Base-by-base conservation (phyloP, 306 rosid species). In the Dryas drummondii region DNA sequence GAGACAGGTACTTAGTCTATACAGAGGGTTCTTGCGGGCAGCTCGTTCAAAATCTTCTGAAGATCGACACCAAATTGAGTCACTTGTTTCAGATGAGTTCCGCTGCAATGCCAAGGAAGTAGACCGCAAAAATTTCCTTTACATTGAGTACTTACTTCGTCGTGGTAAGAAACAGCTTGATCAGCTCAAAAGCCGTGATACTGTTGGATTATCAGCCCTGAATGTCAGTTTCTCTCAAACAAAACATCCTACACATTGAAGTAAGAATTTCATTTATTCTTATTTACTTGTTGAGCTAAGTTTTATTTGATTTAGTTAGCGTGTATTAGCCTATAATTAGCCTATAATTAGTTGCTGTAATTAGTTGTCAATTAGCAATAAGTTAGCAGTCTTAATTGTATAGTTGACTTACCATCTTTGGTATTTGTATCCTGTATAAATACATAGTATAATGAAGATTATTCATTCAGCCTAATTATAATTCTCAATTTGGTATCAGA, bases 111-210 rank as follows among this genome's bases (percentile, higher is more conserved):
- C 94, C 13, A 69, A 83, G 54, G 72, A 84, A 53, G 88, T 91
- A 16, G 98, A 94, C 73, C 87, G 84, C 27, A 91, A 90, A 75
- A 87, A 85, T 41, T 94, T 88, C 79, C 69, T 88, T 40, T 87
- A 90, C 89, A 86, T 94, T n/a, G 98, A 90, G 70, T 91, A 91
- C 84, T 85, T 93, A 66, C 85, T 94, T 64, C 88, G 94, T 2
- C 90, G 87, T 11, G 93, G 94, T 40, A 76, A 78, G 81, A 94
- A 88, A 80, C 98, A 91, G 66, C 96, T 94, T 56, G 89, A 90
- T 77, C 98, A 90, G 85, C 90, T 94, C n/a, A 77, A 62, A 41
- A 84, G 84, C 60, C 93, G 91, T 56, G 87, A 81, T 7, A 88
- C 88, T 19, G 73, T 82, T 67, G 85, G 91, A 63, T 72, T 91